These are phyloP conservation scores for Blakeslea trispora DNA, from an alignment of 371 early-diverging fungal genomes.

Conservation along the genomic window DNA sequence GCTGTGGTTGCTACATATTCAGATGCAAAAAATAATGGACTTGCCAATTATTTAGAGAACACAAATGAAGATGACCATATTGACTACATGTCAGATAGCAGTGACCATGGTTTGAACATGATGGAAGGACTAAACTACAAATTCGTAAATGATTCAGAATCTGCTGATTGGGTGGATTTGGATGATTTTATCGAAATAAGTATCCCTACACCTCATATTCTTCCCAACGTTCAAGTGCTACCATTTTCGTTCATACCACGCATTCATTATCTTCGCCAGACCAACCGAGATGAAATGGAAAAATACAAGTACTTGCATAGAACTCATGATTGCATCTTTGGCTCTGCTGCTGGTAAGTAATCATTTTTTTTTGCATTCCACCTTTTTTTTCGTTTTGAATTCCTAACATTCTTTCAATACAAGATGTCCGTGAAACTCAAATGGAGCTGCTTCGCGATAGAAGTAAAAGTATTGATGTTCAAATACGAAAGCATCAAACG, in stretches of 20 bases:
- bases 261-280: slow-evolving; percentile 63
- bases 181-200: slow-evolving; percentile 52
- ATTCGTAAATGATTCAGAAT: slow-evolving; percentile 39
- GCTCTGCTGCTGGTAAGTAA: slow-evolving; percentile 47
- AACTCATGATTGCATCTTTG: slow-evolving; percentile 54
- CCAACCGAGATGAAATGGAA: slow-evolving; percentile 43
- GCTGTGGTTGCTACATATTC: slow-evolving; percentile 32
- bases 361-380: too few relatives aligned
- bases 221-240: slow-evolving; percentile 47
- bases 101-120: slow-evolving; percentile 25
- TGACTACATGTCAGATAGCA: slow-evolving; percentile 12
- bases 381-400: not conserved
- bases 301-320: slow-evolving; percentile 44
- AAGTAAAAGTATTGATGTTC: slow-evolving; percentile 58
- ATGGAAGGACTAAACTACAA: slow-evolving; percentile 41
- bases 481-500: slow-evolving; percentile 57
- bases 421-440: slow-evolving; percentile 63
- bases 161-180: slow-evolving; percentile 49
- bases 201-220: slow-evolving; percentile 18
- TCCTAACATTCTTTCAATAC: not conserved
- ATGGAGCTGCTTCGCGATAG: slow-evolving; percentile 52
- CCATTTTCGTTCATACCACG: slow-evolving; percentile 67
- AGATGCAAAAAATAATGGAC: not conserved
- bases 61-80: slow-evolving; percentile 9
- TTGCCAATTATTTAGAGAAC: slow-evolving; percentile 14